Percentiles rank a stretch among this genome's conserved stretches.
phyloP scores from a whole-genome alignment of 495 filamentous ascomycete species.

The Lentithecium fluviatile region DNA sequence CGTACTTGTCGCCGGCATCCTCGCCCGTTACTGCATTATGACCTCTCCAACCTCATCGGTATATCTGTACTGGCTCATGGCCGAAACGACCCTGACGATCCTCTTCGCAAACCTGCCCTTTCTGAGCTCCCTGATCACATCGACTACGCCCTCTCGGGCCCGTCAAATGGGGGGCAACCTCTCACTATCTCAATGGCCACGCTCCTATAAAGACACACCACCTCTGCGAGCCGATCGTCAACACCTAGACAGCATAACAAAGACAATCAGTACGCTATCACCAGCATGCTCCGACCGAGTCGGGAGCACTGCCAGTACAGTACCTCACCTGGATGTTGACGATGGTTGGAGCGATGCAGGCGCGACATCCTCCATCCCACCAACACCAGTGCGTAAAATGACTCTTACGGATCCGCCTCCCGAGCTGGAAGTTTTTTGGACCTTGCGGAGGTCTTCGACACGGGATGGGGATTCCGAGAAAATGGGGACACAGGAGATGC shows the following conservation, averaged over 20 bases:
- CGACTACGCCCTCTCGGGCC: background rate
- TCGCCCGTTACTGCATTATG: conserved; percentile 67
- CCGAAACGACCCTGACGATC: conserved; percentile 60
- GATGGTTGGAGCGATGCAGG: conserved; percentile 2
- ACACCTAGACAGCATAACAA: conserved; percentile 6
- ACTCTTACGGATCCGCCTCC: conserved; percentile 12
- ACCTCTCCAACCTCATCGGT: conserved; percentile 51
- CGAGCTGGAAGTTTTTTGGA: conserved; percentile 13
- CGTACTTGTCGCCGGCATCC: conserved; percentile 55
- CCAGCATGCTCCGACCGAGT: background rate
- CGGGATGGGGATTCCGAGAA: conserved; percentile 15
- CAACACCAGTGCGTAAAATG: conserved; percentile 3
- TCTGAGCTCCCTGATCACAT: conserved; percentile 56
- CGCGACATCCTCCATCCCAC: background rate
- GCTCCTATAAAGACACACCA: conserved; percentile 4
- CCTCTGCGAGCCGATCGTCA: background rate
- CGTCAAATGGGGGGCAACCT: conserved; percentile 6
- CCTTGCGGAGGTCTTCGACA: background rate
- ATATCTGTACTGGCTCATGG: conserved; percentile 66
- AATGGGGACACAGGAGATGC: background rate
- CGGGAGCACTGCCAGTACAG: background rate
- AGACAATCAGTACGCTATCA: background rate
- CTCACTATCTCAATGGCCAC: conserved; percentile 12
- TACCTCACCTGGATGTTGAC: background rate
- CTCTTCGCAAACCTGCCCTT: conserved; percentile 65